Percentiles rank a stretch among this genome's conserved stretches.
Evolutionary conservation across 2,329 filamentous ascomycete genomes (phyloP).

Genomic region (Thermothelomyces thermophilus): DNA sequence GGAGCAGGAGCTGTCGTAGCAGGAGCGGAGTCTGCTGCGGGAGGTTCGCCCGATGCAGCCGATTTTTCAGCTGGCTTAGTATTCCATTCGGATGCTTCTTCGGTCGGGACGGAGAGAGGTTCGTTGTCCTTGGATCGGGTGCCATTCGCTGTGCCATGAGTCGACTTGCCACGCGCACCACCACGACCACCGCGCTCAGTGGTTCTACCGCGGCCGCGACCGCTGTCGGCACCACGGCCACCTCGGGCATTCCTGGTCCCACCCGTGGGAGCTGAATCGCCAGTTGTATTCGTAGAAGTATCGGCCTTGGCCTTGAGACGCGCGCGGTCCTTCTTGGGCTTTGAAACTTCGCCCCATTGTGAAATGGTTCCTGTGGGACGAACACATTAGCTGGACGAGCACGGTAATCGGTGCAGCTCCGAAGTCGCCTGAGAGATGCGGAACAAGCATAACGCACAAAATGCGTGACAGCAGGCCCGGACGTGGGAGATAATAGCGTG

Average conservation of each 20-base stretch:
- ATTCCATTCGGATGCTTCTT: conserved; percentile 61
- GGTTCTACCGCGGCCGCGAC: conserved; percentile 46
- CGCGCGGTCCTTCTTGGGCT: conserved; percentile 67
- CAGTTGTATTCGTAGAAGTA: conserved; percentile 43
- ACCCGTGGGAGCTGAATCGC: conserved; percentile 41
- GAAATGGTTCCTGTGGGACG: conserved; percentile 59
- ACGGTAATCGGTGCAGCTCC: not conserved
- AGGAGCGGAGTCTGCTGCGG: conserved; percentile 31
- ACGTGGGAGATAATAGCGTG: conserved; percentile 6
- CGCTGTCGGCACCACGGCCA: conserved; percentile 56
- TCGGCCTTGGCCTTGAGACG: conserved; percentile 67
- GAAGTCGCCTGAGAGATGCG: not conserved
- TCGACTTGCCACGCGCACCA: conserved; percentile 57
- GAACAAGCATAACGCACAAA: not conserved
- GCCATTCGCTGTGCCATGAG: conserved; percentile 55
- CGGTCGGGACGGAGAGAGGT: conserved; percentile 59
- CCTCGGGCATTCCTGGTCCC: conserved; percentile 48
- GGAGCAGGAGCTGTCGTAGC: conserved; percentile 30
- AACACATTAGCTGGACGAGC: conserved; percentile 10
- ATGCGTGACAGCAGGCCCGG: not conserved
- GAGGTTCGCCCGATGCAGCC: conserved; percentile 39
- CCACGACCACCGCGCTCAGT: conserved; percentile 34
- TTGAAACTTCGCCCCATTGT: conserved; percentile 79
- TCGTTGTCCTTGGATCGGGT: conserved; percentile 50
- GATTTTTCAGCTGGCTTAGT: conserved; percentile 37